These are phyloP conservation scores for Cicer arietinum DNA, from an alignment of 306 rosid genomes.

Conservation along the genomic window DNA sequence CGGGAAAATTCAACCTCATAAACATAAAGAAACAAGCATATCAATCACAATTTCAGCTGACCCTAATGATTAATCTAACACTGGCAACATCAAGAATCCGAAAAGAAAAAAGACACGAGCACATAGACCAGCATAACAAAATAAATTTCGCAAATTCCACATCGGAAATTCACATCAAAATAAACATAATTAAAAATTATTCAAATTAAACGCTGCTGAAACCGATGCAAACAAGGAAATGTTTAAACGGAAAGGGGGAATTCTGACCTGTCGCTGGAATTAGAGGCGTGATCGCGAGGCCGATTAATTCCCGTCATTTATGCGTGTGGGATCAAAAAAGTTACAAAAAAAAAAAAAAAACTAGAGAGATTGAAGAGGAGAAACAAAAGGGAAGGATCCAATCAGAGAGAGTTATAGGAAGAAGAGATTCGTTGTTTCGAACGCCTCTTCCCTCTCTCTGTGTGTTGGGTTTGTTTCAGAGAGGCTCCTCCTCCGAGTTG, in stretches of 20 bases:
- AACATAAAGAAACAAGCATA: constrained; percentile 8
- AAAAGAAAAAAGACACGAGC: background rate
- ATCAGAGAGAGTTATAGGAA: constrained; percentile 47
- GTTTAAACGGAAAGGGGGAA: constrained; percentile 15
- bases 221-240: background rate
- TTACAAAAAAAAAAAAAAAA: constrained; percentile 35
- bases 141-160: constrained; percentile 9
- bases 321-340: constrained; percentile 37
- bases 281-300: constrained; percentile 52
- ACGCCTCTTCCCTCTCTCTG: constrained; percentile 24
- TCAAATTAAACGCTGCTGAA: background rate
- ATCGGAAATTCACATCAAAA: constrained; percentile 9
- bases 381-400: constrained; percentile 39
- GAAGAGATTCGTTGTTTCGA: constrained; percentile 36
- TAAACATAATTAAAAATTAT: background rate
- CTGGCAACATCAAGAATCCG: constrained; percentile 17
- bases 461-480: constrained; percentile 36
- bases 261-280: constrained; percentile 56
- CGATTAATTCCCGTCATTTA: constrained; percentile 55
- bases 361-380: constrained; percentile 2
- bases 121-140: background rate
- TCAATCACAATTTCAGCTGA: constrained; percentile 38
- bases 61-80: background rate
- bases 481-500: constrained; percentile 36
- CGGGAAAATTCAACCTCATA: constrained; percentile 1